These are phyloP conservation scores for Alternaria triticimaculans DNA, from an alignment of 2,329 filamentous ascomycete species.

Conservation along the genomic window DNA sequence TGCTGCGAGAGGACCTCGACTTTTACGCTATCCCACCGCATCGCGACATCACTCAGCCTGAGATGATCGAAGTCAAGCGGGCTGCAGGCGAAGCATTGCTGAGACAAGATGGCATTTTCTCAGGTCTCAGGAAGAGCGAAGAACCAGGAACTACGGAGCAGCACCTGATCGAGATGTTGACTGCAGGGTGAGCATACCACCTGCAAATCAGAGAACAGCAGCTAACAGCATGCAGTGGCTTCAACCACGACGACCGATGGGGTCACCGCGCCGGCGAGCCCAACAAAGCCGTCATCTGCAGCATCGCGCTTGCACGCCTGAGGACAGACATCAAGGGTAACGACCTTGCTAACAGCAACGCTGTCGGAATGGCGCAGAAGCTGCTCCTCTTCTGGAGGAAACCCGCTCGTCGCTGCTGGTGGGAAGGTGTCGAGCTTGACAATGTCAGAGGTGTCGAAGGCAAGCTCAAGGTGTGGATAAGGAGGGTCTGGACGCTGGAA, in stretches of 20 bases:
- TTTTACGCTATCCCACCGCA: constrained; percentile 95
- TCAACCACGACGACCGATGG: constrained; percentile 95
- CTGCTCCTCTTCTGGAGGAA: constrained; percentile 97
- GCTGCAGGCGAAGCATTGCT: constrained; percentile 87
- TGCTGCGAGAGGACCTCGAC: constrained; percentile 92
- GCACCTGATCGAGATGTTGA: constrained; percentile 98
- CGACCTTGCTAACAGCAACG: constrained; percentile 73
- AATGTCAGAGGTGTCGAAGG: constrained; percentile 89
- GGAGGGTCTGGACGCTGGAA: constrained; percentile 96
- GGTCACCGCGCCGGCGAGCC: constrained; percentile 97
- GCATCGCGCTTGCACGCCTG: constrained; percentile 87
- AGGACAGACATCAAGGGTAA: constrained; percentile 88
- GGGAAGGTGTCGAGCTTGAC: constrained; percentile 94
- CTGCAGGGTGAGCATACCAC: constrained; percentile 76
- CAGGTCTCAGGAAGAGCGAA: constrained; percentile 90
- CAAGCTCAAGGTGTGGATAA: constrained; percentile 96
- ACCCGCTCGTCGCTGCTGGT: constrained; percentile 95
- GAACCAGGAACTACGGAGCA: constrained; percentile 97
- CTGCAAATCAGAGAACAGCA: background rate
- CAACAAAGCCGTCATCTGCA: constrained; percentile 98
- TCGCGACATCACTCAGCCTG: constrained; percentile 79
- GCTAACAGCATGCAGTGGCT: constrained; percentile 68
- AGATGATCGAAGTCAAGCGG: constrained; percentile 97
- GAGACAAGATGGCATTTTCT: constrained; percentile 93
- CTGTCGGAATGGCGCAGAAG: constrained; percentile 98